Percentiles rank a stretch among this genome's conserved stretches.
Conservation (phyloP, 208 protist species). For the Acanthamoeba lenticulata region DNA sequence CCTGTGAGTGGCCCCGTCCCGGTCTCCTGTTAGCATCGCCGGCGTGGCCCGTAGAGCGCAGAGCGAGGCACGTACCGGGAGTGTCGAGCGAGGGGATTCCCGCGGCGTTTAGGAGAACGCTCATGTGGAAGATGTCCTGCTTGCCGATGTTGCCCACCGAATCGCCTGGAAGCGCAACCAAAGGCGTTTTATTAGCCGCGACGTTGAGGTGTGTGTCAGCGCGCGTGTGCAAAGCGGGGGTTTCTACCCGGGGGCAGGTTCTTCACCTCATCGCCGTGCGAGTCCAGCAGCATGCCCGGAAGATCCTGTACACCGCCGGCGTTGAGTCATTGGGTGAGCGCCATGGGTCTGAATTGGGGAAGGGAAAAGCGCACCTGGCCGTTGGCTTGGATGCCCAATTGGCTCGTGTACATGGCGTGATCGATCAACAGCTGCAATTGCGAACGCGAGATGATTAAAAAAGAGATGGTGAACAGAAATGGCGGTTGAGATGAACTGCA, state of each 20-base stretch:
- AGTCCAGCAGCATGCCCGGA: slow-evolving; percentile 1
- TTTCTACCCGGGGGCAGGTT: not conserved
- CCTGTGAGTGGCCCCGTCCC: not conserved
- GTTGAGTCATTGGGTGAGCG: not conserved
- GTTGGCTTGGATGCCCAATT: slow-evolving; percentile 59
- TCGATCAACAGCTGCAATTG: slow-evolving; percentile 51
- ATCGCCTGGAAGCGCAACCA: not conserved
- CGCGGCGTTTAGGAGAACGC: slow-evolving; percentile 29
- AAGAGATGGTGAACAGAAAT: not conserved
- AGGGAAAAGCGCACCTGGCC: not conserved
- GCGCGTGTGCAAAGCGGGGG: not conserved
- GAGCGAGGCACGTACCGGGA: not conserved
- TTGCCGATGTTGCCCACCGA: not conserved
- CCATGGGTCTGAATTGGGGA: not conserved
- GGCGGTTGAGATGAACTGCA: not conserved
- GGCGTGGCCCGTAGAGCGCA: not conserved
- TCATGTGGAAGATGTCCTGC: slow-evolving; percentile 60
- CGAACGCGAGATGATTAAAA: not conserved
- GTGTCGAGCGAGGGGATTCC: slow-evolving; percentile 63
- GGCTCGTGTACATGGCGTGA: slow-evolving; percentile 59
- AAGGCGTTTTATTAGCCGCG: not conserved
- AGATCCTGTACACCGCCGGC: too few species aligned
- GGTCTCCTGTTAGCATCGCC: not conserved
- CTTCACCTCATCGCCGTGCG: not conserved
- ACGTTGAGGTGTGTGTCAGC: not conserved